Percentiles rank a stretch among this genome's conserved stretches.
phyloP scores from a whole-genome alignment of 768 basidiomycete species.

The Royoungia palumana region DNA sequence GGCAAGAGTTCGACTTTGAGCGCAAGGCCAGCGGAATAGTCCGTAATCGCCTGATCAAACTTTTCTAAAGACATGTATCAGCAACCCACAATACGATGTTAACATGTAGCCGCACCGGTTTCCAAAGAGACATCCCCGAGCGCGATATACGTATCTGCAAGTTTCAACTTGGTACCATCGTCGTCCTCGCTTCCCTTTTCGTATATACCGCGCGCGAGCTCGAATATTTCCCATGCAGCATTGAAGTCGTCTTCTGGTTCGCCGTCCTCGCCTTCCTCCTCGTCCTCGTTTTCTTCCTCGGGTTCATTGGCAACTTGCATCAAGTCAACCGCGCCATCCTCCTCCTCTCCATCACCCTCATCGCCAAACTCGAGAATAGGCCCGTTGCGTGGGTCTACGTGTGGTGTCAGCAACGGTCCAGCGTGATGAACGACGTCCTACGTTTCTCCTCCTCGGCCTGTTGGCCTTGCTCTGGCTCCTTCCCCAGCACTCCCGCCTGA shows the following conservation, averaged over 20 bases:
- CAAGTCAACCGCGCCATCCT: slow-evolving; percentile 58
- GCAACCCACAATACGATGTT: neutral
- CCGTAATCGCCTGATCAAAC: slow-evolving; percentile 89
- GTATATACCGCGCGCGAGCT: slow-evolving; percentile 86
- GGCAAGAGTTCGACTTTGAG: slow-evolving; percentile 76
- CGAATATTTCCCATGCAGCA: slow-evolving; percentile 96
- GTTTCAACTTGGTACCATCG: slow-evolving; percentile 67
- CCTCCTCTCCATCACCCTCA: slow-evolving; percentile 64
- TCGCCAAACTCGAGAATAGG: slow-evolving; percentile 82
- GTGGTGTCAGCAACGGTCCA: slow-evolving; percentile 12
- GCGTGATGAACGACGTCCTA: slow-evolving; percentile 4
- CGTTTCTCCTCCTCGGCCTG: slow-evolving; percentile 42
- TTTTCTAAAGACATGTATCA: slow-evolving; percentile 58
- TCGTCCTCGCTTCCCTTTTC: slow-evolving; percentile 59
- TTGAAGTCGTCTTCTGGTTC: slow-evolving; percentile 98
- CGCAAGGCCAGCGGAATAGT: slow-evolving; percentile 74
- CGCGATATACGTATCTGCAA: slow-evolving; percentile 87
- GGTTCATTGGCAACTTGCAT: slow-evolving; percentile 54
- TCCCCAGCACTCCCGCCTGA: slow-evolving; percentile 84
- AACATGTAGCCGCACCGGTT: slow-evolving; percentile 61
- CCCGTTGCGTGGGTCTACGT: slow-evolving; percentile 40
- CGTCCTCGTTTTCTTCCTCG: slow-evolving; percentile 52
- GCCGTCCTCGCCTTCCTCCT: slow-evolving; percentile 58
- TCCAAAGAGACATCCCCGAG: slow-evolving; percentile 97
- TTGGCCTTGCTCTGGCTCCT: slow-evolving; percentile 58